Evolutionary conservation across 176 grass and related monocot species (phyloP).

Genomic region (Triticum timopheevii): DNA sequence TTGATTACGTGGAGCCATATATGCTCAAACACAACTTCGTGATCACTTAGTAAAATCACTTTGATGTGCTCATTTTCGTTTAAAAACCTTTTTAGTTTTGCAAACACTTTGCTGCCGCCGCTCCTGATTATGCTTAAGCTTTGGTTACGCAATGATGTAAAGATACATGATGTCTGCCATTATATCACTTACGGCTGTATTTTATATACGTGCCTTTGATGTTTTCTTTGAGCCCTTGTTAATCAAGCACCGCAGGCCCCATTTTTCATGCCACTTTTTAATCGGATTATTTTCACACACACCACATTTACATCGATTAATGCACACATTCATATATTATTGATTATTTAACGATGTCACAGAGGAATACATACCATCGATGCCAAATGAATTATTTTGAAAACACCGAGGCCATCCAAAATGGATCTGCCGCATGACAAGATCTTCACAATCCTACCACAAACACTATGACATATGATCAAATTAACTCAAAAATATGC

Average conservation of each 20-base stretch:
- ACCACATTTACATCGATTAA: too few species aligned
- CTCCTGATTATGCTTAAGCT: background rate
- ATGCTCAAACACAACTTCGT: background rate
- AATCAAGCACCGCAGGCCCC: background rate
- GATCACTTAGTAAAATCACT: background rate
- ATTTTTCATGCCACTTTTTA: too few species aligned
- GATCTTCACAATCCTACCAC: too few species aligned
- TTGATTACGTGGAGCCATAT: background rate
- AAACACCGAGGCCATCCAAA: too few species aligned
- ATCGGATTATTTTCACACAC: too few species aligned
- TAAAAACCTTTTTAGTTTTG: background rate
- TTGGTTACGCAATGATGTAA: slow-evolving; percentile 6
- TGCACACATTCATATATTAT: too few species aligned
- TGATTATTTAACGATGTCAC: too few species aligned
- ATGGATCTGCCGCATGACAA: too few species aligned
- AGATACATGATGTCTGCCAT: slow-evolving; percentile 2
- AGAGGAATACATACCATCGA: too few species aligned
- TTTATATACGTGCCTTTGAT: background rate
- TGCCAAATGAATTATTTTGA: too few species aligned
- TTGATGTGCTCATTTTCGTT: background rate
- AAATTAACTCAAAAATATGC: too few species aligned
- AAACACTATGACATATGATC: too few species aligned
- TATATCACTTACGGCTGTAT: background rate
- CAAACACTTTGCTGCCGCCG: background rate
- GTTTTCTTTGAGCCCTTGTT: background rate